These are phyloP conservation scores for Xylaria sp. DNA, from an alignment of 2,329 filamentous ascomycete genomes.

Conservation along the genomic window DNA sequence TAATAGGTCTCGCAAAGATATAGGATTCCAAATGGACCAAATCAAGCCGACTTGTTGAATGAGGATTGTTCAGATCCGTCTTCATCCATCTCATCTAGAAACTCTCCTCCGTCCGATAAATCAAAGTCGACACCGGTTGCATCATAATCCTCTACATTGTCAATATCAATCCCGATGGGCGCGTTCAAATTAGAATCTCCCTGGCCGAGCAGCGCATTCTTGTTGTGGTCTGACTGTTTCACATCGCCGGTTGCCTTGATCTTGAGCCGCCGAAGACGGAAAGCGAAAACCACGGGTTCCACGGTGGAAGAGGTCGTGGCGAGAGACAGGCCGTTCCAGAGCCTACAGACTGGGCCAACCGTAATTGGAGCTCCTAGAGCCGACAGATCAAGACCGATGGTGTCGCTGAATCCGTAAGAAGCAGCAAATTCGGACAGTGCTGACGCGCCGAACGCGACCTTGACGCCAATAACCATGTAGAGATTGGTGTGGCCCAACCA, in stretches of 20 bases:
- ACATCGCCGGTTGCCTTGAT: constrained; percentile 11
- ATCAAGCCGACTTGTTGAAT: constrained; percentile 2
- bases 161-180: constrained; percentile 1
- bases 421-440: constrained; percentile 5
- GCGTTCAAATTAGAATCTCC: not conserved
- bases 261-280: constrained; percentile 11
- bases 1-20: no score
- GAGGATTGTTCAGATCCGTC: not conserved
- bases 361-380: constrained; percentile 5
- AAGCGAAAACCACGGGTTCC: constrained; percentile 14
- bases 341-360: not conserved
- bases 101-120: not conserved
- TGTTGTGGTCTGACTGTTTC: constrained; percentile 3
- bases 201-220: constrained; percentile 1
- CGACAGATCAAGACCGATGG: constrained; percentile 4
- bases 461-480: constrained; percentile 11
- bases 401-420: constrained; percentile 7
- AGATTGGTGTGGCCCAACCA: constrained; percentile 10
- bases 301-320: not conserved
- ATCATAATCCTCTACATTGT: constrained; percentile 13
- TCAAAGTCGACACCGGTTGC: constrained; percentile 8
- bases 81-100: constrained; percentile 6
- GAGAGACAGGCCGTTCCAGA: constrained; percentile 5
- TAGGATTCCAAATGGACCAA: not conserved
- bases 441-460: constrained; percentile 12